A percentile compares a stretch with the other conserved stretches of the same genome.
phyloP scores from a whole-genome alignment of 805 yeast species.

The Candida insectorum region DNA sequence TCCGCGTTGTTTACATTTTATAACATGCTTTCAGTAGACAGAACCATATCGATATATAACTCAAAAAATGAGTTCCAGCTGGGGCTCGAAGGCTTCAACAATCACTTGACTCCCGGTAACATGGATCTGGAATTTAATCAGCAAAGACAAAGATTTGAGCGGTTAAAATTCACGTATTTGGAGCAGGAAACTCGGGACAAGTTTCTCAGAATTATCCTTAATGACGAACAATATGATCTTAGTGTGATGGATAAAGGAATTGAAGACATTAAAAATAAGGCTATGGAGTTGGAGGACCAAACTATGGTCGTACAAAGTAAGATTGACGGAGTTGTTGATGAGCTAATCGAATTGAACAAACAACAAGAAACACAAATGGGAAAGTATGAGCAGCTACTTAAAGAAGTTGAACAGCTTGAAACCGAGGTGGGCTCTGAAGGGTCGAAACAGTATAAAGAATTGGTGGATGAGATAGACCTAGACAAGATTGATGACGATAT shows the following conservation, averaged over 20 bases:
- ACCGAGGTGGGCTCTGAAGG: constrained; percentile 11
- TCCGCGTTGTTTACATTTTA: too few relatives aligned
- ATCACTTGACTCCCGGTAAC: constrained; percentile 22
- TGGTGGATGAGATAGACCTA: constrained; percentile 7
- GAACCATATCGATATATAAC: constrained; percentile 7
- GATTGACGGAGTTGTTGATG: constrained; percentile 25
- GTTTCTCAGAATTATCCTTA: constrained; percentile 50
- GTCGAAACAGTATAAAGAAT: constrained; percentile 2
- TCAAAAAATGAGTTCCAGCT: constrained; percentile 15
- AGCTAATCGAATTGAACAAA: constrained; percentile 21
- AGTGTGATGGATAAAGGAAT: constrained; percentile 19
- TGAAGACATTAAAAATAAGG: constrained; percentile 17
- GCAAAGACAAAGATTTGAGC: constrained; percentile 44
- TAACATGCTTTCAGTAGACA: constrained; percentile 6
- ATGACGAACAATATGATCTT: constrained; percentile 16
- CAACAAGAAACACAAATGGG: constrained; percentile 20
- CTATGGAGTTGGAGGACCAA: constrained; percentile 22
- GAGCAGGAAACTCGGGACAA: constrained; percentile 73
- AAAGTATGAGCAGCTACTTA: constrained; percentile 23
- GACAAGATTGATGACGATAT: constrained; percentile 3
- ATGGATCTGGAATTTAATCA: constrained; percentile 32
- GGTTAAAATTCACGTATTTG: constrained; percentile 60
- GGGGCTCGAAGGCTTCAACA: constrained; percentile 7
- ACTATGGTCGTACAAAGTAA: constrained; percentile 24
- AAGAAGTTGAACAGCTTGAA: constrained; percentile 21